Percentiles rank a stretch among this genome's conserved stretches.
These are phyloP conservation scores for Penicillium robsamsonii DNA, from an alignment of 495 filamentous ascomycete genomes.

Conservation along the genomic window DNA sequence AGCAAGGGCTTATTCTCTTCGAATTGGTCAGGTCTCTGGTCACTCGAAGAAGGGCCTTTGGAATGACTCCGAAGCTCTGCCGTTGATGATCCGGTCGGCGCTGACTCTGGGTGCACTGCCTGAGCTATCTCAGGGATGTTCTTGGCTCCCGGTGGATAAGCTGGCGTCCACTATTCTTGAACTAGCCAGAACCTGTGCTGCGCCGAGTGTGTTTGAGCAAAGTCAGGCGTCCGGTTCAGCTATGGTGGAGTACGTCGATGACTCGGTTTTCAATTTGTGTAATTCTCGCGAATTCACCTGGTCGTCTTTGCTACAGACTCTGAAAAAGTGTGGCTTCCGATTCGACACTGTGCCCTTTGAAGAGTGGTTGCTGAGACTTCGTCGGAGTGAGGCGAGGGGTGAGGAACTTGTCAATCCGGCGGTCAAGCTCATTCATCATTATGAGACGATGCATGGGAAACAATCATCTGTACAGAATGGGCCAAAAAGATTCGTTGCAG, in stretches of 20 bases:
- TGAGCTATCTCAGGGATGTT: slow-evolving; percentile 41
- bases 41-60: slow-evolving; percentile 50
- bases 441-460: slow-evolving; percentile 32
- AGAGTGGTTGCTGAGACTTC: slow-evolving; percentile 50
- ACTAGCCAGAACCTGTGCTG: slow-evolving; percentile 35
- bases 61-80: slow-evolving; percentile 59
- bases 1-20: slow-evolving; percentile 46
- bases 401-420: slow-evolving; percentile 52
- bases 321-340: slow-evolving; percentile 39
- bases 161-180: slow-evolving; percentile 50
- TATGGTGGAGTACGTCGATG: slow-evolving; percentile 15
- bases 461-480: not conserved
- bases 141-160: slow-evolving; percentile 58
- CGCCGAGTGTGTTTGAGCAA: not conserved
- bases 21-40: slow-evolving; percentile 62
- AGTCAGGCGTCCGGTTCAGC: not conserved
- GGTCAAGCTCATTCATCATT: slow-evolving; percentile 60
- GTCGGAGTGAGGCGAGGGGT: slow-evolving; percentile 44
- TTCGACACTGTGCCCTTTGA: slow-evolving; percentile 48
- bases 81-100: slow-evolving; percentile 55
- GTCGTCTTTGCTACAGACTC: slow-evolving; percentile 47
- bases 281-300: slow-evolving; percentile 53
- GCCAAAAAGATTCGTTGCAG: slow-evolving; percentile 28
- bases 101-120: slow-evolving; percentile 50
- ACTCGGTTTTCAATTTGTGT: slow-evolving; percentile 53